A percentile compares a stretch with the other conserved stretches of the same genome.
Evolutionary conservation across 768 basidiomycete genomes (phyloP).

Genomic region (Thelephora aurantiotincta): DNA sequence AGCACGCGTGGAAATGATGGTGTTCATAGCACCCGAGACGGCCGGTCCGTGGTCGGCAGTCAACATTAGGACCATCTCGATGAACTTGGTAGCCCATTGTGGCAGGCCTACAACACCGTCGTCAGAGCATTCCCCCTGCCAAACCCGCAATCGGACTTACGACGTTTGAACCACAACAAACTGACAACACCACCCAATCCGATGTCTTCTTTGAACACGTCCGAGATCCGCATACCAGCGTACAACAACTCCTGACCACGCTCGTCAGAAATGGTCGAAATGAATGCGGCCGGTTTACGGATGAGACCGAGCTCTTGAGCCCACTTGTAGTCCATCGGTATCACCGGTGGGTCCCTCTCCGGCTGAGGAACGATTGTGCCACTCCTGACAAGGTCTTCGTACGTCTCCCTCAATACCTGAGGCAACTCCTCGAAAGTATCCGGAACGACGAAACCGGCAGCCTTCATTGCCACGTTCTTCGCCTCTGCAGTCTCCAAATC

Average conservation of each 20-base stretch:
- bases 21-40: conserved; percentile 99
- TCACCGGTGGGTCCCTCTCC: conserved; percentile 85
- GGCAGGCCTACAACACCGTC: conserved; percentile 32
- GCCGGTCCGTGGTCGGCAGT: conserved; percentile 98
- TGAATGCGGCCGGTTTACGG: conserved; percentile 96
- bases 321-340: conserved; percentile 99
- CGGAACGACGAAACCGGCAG: conserved; percentile 91
- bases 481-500: conserved; percentile 96
- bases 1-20: conserved; percentile 97
- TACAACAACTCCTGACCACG: conserved; percentile 97
- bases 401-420: conserved; percentile 68
- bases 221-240: conserved; percentile 97
- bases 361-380: conserved; percentile 55
- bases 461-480: conserved; percentile 92
- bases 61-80: conserved; percentile 99
- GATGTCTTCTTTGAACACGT: conserved; percentile 96
- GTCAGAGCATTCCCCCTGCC: background rate
- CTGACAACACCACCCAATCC: conserved; percentile 94
- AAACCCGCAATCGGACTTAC: conserved; percentile 4
- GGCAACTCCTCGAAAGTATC: conserved; percentile 97
- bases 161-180: conserved; percentile 96
- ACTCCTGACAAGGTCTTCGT: conserved; percentile 59
- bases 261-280: conserved; percentile 98
- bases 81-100: conserved; percentile 91
- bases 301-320: conserved; percentile 96